Evolutionary conservation across 805 yeast genomes (phyloP).

Genomic region (Lachancea kluyveri): DNA sequence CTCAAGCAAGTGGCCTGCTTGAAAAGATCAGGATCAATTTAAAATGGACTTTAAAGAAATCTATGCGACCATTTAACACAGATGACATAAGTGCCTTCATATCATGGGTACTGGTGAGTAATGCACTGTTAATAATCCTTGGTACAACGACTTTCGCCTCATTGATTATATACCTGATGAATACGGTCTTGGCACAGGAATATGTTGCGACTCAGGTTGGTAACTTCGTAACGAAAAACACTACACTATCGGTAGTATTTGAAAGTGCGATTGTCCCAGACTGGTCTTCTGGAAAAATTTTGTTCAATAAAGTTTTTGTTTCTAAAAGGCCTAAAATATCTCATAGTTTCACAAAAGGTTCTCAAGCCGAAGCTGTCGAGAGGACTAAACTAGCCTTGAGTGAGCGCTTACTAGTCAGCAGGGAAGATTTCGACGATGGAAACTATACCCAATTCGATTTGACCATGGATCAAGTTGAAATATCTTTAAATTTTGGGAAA

Average conservation of each 20-base stretch:
- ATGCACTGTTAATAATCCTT: conserved; percentile 66
- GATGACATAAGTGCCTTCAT: conserved; percentile 88
- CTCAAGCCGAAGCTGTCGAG: conserved; percentile 65
- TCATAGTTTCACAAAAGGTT: conserved; percentile 57
- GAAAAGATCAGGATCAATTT: conserved; percentile 42
- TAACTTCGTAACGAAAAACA: conserved; percentile 73
- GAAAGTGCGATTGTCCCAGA: conserved; percentile 93
- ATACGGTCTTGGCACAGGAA: conserved; percentile 55
- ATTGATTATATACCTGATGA: conserved; percentile 63
- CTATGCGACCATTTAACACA: conserved; percentile 79
- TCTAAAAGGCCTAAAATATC: conserved; percentile 65
- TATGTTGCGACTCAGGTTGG: conserved; percentile 78
- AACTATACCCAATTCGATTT: conserved; percentile 94
- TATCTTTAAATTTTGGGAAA: conserved; percentile 72
- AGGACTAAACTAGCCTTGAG: conserved; percentile 37
- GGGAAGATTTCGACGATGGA: conserved; percentile 65
- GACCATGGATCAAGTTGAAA: conserved; percentile 77
- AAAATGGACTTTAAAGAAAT: conserved; percentile 71
- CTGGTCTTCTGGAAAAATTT: conserved; percentile 83
- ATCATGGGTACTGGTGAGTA: conserved; percentile 89
- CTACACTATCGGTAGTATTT: conserved; percentile 77
- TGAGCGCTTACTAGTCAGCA: conserved; percentile 26
- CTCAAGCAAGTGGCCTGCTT: conserved; percentile 35
- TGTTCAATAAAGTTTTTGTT: conserved; percentile 78
- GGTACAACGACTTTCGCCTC: conserved; percentile 95